Base-by-base conservation (phyloP, 345 rosid species). In the Fremontodendron californicum region DNA sequence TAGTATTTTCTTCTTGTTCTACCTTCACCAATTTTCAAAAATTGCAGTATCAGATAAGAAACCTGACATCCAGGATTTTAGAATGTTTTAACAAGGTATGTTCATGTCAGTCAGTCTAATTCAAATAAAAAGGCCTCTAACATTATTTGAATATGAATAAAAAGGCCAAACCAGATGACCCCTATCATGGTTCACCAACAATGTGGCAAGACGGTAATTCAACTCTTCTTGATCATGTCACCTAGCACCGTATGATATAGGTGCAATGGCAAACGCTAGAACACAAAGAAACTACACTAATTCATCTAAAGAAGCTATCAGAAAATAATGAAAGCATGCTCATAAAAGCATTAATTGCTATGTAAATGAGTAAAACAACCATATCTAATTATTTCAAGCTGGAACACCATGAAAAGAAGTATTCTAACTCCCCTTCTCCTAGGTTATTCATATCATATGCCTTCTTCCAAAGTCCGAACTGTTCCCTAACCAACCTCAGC, bases 381-480 rank as follows among this genome's bases (percentile, higher is more conserved):
- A 43, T 68, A 45, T 45, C 54, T 43, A 43, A 67, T 6, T 35
- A 64, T 64, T 64, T 35, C 55, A 45, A 45, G 39, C 29, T 51
- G 45, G 75, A 51, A 49, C 43, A 71, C 61, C 75, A 71, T 18
- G 43, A 71, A 71, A 51, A 43, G 29, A 45, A 29, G 61, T 33
- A 71, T 51, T 71, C 19, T 39, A 66, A n/a, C 61, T 49, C 45
- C 45, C 45, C 61, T n/a, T 71, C 43, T 70, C 48, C 13, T 48
- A 40, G 18, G 18, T 48, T 29, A 71, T 31, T 51, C 75, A 49
- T 51, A 49, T 48, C 31, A 31, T 52, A 33, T 31, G 18, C n/a
- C 75, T 33, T n/a, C 31, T 31, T 51, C 58, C 8, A 2, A 68
- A 25, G 21, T 45, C 31, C 71, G 4, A n/a, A 39, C 3, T 21